Conservation (phyloP, 371 early-diverging fungal species). For the Actinomortierella wolfii region DNA sequence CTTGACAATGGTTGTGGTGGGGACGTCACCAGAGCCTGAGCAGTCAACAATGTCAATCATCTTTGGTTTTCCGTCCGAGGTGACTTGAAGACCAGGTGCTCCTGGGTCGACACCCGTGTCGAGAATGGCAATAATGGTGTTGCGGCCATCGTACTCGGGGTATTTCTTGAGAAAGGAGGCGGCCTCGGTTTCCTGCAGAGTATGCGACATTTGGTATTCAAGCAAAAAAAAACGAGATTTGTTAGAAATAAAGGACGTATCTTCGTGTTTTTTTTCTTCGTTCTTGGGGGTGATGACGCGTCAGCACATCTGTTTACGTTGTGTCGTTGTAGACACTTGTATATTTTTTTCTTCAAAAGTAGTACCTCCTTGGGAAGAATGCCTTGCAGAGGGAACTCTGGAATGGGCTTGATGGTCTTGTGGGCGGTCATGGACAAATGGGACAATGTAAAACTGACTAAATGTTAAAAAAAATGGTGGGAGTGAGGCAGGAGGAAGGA, state of each 20-base stretch:
- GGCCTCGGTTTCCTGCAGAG: conserved; percentile 78
- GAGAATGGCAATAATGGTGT: conserved; percentile 87
- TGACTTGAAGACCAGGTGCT: conserved; percentile 82
- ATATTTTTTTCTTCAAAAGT: too few species aligned
- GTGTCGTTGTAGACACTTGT: background rate
- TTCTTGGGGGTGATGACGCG: too few species aligned
- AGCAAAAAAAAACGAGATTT: too few species aligned
- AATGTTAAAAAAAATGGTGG: background rate
- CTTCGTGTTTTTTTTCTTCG: too few species aligned
- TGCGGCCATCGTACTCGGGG: conserved; percentile 89
- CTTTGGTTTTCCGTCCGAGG: conserved; percentile 89
- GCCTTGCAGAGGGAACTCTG: conserved; percentile 71
- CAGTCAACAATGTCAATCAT: conserved; percentile 93
- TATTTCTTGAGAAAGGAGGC: conserved; percentile 80
- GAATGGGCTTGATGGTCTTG: conserved; percentile 46
- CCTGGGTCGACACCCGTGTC: conserved; percentile 95
- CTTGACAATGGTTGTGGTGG: conserved; percentile 64
- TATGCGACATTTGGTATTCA: background rate
- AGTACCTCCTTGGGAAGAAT: conserved; percentile 69
- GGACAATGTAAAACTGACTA: conserved; percentile 4
- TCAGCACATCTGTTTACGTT: background rate
- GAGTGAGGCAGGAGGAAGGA: background rate
- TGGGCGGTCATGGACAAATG: conserved; percentile 35
- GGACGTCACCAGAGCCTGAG: conserved; percentile 85
- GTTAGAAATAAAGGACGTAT: too few species aligned